Evolutionary conservation across 345 rosid genomes (phyloP).

Genomic region (Citrus mangshanensis): DNA sequence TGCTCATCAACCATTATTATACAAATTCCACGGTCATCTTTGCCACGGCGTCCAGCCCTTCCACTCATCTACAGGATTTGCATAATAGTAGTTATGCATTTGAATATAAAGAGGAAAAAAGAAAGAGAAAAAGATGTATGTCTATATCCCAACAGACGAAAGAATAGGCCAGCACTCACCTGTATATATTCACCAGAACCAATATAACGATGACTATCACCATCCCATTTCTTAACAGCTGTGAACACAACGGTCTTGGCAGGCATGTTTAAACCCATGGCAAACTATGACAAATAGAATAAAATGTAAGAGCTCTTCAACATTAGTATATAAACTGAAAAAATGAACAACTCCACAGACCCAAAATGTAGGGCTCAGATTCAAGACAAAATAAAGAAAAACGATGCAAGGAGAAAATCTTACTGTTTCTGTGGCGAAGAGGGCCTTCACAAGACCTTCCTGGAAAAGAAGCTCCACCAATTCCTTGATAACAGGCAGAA

Average conservation of each 20-base stretch:
- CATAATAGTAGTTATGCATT: conserved; percentile 12
- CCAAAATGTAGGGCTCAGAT: not conserved
- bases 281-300: conserved; percentile 58
- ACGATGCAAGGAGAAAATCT: conserved; percentile 30
- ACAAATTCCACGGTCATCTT: conserved; percentile 95
- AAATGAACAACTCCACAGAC: not conserved
- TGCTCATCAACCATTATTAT: conserved; percentile 95
- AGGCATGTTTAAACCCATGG: conserved; percentile 99
- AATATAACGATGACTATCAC: conserved; percentile 91
- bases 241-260: conserved; percentile 98
- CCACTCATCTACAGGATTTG: conserved; percentile 84
- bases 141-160: not conserved
- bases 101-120: not conserved
- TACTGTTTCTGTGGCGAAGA: conserved; percentile 97
- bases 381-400: conserved; percentile 4
- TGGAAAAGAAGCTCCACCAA: conserved; percentile 98
- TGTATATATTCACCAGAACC: conserved; percentile 98
- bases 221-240: conserved; percentile 96
- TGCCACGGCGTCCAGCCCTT: conserved; percentile 99
- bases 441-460: conserved; percentile 98
- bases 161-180: conserved; percentile 47
- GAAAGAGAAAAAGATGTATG: not conserved
- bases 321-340: not conserved
- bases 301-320: not conserved
- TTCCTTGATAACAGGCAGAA: conserved; percentile 98